Conservation (phyloP, 148 eudicot genomes). For the Camellia japonica region DNA sequence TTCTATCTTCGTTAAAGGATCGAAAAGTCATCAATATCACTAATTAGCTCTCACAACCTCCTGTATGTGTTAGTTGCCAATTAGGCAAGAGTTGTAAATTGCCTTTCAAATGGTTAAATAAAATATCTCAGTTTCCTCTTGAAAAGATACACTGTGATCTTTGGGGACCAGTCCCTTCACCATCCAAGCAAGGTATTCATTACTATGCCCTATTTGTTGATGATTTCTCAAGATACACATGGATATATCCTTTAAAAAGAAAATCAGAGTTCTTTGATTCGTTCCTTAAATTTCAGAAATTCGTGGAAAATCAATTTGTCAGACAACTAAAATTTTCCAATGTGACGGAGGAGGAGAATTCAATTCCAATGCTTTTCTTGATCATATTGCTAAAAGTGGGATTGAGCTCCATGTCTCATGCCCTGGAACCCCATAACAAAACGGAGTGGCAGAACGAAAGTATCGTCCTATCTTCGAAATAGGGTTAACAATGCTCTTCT, state of each 20-base stretch:
- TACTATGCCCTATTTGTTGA: background rate
- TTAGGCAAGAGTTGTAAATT: background rate
- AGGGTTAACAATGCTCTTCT: background rate
- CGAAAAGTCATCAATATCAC: background rate
- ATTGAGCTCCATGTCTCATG: background rate
- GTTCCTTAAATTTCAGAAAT: background rate
- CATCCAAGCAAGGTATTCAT: background rate
- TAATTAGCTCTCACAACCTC: background rate
- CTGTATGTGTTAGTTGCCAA: background rate
- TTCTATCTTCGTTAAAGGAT: no score
- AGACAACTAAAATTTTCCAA: background rate
- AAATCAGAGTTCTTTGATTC: conserved; percentile 1
- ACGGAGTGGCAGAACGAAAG: background rate
- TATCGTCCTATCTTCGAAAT: background rate
- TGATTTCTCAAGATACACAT: no score
- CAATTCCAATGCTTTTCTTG: background rate
- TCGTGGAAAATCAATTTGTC: background rate
- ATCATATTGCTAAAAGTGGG: background rate
- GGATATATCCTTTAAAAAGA: background rate
- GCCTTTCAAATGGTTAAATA: background rate
- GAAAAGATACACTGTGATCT: conserved; percentile 2
- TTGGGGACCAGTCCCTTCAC: background rate
- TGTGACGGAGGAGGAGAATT: background rate
- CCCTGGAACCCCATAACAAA: background rate
- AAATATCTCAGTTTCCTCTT: background rate